Percentiles rank a stretch among this genome's conserved stretches.
These are phyloP conservation scores for Phaffomyces opuntiae DNA, from an alignment of 805 yeast genomes.

Conservation along the genomic window DNA sequence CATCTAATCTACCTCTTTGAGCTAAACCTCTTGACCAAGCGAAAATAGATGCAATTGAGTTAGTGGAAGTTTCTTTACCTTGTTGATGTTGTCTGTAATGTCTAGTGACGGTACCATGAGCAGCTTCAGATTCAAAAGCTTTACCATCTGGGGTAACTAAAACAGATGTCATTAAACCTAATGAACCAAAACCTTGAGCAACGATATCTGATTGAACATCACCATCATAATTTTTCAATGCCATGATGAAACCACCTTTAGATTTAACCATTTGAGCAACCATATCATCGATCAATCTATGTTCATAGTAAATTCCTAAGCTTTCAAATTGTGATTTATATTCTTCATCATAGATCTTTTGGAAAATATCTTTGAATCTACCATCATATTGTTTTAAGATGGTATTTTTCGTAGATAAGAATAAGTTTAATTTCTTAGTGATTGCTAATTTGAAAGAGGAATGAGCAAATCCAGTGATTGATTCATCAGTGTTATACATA, in stretches of 20 bases:
- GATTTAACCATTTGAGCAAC: slow-evolving; percentile 86
- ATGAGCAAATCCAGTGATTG: slow-evolving; percentile 72
- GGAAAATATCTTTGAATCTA: slow-evolving; percentile 74
- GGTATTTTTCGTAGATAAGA: slow-evolving; percentile 71
- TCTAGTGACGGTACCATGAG: slow-evolving; percentile 85
- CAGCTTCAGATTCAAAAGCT: slow-evolving; percentile 82
- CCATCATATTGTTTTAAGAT: slow-evolving; percentile 80
- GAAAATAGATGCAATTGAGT: slow-evolving; percentile 78
- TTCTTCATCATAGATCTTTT: slow-evolving; percentile 50
- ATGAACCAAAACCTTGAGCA: slow-evolving; percentile 81
- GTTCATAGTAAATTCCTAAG: slow-evolving; percentile 65
- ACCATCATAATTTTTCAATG: slow-evolving; percentile 80
- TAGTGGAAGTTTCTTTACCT: slow-evolving; percentile 78
- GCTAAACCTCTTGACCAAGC: slow-evolving; percentile 84
- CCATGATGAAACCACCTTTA: slow-evolving; percentile 75
- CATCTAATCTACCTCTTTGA: slow-evolving; percentile 74
- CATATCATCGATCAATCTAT: slow-evolving; percentile 81
- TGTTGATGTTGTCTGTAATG: slow-evolving; percentile 77
- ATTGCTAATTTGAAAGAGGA: slow-evolving; percentile 73
- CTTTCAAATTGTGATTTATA: slow-evolving; percentile 54
- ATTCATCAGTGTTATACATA: slow-evolving; percentile 79
- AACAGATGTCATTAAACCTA: slow-evolving; percentile 80
- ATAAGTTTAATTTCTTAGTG: slow-evolving; percentile 54
- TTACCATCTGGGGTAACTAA: slow-evolving; percentile 81
- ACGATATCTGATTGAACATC: slow-evolving; percentile 82